A percentile compares a stretch with the other conserved stretches of the same genome.
Evolutionary conservation across 257 asterid species (phyloP).

Genomic region (Fraxinus anomala): DNA sequence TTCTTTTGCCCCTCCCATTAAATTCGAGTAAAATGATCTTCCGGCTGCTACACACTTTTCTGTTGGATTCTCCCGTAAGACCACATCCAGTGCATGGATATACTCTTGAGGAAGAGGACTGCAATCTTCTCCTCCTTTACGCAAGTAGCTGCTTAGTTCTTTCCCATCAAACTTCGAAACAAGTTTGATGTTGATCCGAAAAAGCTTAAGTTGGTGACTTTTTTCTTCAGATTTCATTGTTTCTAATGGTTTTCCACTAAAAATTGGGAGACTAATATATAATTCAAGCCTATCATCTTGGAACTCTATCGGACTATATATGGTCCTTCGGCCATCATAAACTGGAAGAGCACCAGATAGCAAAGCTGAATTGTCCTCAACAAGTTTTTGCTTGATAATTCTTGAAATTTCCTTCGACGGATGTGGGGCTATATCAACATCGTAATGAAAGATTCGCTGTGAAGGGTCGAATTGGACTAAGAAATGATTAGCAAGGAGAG

Average conservation of each 20-base stretch:
- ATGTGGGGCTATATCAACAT: slow-evolving; percentile 75
- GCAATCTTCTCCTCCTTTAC: slow-evolving; percentile 44
- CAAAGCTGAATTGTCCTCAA: slow-evolving; percentile 49
- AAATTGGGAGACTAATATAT: slow-evolving; percentile 64
- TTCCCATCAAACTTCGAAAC: slow-evolving; percentile 82
- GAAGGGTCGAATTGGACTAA: slow-evolving; percentile 67
- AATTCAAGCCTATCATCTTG: slow-evolving; percentile 67
- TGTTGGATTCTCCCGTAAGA: slow-evolving; percentile 61
- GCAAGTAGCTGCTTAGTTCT: slow-evolving; percentile 48
- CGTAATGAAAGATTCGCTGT: slow-evolving; percentile 75
- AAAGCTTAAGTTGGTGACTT: slow-evolving; percentile 48
- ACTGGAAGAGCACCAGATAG: slow-evolving; percentile 71
- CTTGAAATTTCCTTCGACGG: slow-evolving; percentile 84
- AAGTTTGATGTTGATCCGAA: slow-evolving; percentile 68
- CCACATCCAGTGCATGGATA: slow-evolving; percentile 90
- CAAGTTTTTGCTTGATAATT: slow-evolving; percentile 66
- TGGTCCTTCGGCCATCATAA: slow-evolving; percentile 73
- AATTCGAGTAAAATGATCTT: slow-evolving; percentile 66
- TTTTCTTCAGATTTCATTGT: slow-evolving; percentile 21
- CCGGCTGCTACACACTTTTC: slow-evolving; percentile 72
- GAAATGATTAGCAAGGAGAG: slow-evolving; percentile 90
- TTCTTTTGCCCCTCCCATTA: slow-evolving; percentile 73
- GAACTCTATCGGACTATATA: slow-evolving; percentile 81
- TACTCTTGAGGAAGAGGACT: slow-evolving; percentile 88
- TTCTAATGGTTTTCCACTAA: slow-evolving; percentile 30